Evolutionary conservation across 305 asterid species (phyloP), one percentile per base, ranked within the genome.

Genomic region (Lippia alba): DNA sequence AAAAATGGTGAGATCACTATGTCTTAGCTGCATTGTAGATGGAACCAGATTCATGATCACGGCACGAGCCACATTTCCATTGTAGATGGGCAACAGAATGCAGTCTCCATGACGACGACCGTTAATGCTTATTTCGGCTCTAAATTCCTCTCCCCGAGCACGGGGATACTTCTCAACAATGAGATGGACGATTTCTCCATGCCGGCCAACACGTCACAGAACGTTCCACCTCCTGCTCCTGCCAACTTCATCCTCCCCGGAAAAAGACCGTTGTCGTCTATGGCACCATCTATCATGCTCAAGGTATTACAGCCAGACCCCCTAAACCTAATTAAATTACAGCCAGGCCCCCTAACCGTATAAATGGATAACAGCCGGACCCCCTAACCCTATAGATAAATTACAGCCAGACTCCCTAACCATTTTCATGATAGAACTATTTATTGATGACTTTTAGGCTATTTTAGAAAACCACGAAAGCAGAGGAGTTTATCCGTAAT

Each of bases 151-250:
- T 91, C 97, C 2, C 80, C 78, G 3, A 69, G 71, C 53, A 89
- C 96, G 8, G 96, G 96, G 24, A 84, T 91, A 69, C 44, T 91
- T 66, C 93, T 91, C 62, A 91, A 89, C 84, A 87, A 91, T 57
- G 93, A 86, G 71, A 91, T 91, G 97, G 96, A 85, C 70, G 97
- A 89, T 61, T 91, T 91, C 82, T 87, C 93, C 18, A 75, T 78
- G 40, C 90, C 96, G 15, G 71, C 20, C 51, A 81, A 76, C 40
- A 24, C 56, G 57, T 55, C 74, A 24, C 6, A 9, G 57, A 56
- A 73, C 15, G 62, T 39, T 17, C 84, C 76, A 19, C 86, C 82
- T n/a, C 91, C 94, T 4, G 81, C 96, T 5, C 91, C 90, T 2
- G 56, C 81, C 66, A 86, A 90, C 73, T 90, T 88, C 60, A 75